These are phyloP conservation scores for Nakazawaea molendinolei DNA, from an alignment of 805 yeast genomes.

Conservation along the genomic window DNA sequence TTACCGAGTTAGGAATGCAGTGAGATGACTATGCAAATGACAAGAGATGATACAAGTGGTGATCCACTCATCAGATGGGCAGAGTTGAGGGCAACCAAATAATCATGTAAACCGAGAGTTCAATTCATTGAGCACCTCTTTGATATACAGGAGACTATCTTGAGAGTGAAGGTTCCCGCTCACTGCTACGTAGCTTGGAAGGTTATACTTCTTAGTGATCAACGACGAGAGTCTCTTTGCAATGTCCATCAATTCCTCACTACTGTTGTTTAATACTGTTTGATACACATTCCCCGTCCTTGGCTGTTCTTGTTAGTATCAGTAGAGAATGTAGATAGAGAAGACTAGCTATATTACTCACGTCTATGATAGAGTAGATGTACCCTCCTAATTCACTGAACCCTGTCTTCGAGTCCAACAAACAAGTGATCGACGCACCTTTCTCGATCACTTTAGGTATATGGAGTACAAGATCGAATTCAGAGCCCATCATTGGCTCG, in stretches of 20 bases:
- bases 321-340: neutral
- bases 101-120: no score
- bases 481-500: conserved; percentile 20
- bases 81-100: no score
- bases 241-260: conserved; percentile 34
- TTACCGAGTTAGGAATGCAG: neutral
- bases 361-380: conserved; percentile 34
- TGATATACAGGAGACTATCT: conserved; percentile 25
- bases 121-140: conserved; percentile 18
- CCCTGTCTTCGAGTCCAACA: conserved; percentile 27
- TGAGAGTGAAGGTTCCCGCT: conserved; percentile 32
- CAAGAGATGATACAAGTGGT: neutral
- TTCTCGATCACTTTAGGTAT: conserved; percentile 10
- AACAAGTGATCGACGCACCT: conserved; percentile 29
- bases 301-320: conserved; percentile 10
- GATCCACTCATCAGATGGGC: neutral
- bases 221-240: conserved; percentile 35
- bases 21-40: neutral
- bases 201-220: conserved; percentile 30
- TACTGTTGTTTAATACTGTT: conserved; percentile 36
- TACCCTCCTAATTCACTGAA: conserved; percentile 33
- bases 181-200: conserved; percentile 39
- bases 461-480: conserved; percentile 17
- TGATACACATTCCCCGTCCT: conserved; percentile 26
- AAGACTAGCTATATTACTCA: conserved; percentile 15